Evolutionary conservation across 2,329 filamentous ascomycete species (phyloP).

Genomic region (Cordyceps cicadae): DNA sequence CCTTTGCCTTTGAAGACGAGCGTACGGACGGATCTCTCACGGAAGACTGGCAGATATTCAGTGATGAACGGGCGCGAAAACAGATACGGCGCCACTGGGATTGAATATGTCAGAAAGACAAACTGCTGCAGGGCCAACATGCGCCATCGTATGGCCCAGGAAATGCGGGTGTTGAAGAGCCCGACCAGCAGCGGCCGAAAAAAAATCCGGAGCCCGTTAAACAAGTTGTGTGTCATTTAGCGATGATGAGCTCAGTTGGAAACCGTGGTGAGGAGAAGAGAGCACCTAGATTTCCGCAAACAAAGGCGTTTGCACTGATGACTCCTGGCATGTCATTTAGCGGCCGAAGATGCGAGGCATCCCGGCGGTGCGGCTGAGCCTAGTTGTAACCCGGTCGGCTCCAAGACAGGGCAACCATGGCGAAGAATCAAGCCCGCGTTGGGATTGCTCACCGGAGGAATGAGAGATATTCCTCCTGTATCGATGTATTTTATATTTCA

Average conservation of each 20-base stretch:
- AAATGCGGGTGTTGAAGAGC: constrained; percentile 27
- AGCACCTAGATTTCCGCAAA: neutral
- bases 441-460: too few species aligned
- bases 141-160: constrained; percentile 33
- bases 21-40: constrained; percentile 21
- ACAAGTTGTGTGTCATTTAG: neutral
- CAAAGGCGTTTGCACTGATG: neutral
- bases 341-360: constrained; percentile 1
- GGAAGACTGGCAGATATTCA: constrained; percentile 25
- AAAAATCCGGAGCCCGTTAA: constrained; percentile 10
- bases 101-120: constrained; percentile 27
- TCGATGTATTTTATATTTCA: too few species aligned
- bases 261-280: neutral
- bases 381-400: neutral
- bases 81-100: constrained; percentile 28
- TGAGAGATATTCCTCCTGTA: too few species aligned
- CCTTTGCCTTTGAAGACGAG: constrained; percentile 26
- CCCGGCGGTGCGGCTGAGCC: constrained; percentile 1
- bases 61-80: constrained; percentile 28
- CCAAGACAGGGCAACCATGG: neutral
- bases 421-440: neutral
- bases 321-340: neutral
- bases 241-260: too few species aligned
- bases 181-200: constrained; percentile 25
- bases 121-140: constrained; percentile 34